A percentile compares a stretch with the other conserved stretches of the same genome.
Evolutionary conservation across 768 basidiomycete genomes (phyloP).

Genomic region (Ramaria sp.): DNA sequence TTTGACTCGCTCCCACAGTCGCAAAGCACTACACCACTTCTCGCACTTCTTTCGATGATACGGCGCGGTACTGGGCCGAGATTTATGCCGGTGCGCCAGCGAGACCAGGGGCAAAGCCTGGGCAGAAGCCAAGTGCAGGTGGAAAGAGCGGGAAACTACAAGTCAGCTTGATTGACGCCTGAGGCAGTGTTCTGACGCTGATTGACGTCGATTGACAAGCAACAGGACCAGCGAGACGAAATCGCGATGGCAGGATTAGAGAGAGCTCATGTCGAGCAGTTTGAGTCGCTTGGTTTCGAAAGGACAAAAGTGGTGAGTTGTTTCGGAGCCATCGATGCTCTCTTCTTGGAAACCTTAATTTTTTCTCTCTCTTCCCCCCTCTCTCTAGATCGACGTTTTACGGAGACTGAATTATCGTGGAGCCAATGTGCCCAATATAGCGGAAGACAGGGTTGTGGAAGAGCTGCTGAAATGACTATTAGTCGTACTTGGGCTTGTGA

Average conservation of each 20-base stretch:
- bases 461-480: constrained; percentile 56
- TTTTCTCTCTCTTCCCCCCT: background rate
- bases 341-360: too few relatives aligned
- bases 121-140: background rate
- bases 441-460: constrained; percentile 77
- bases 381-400: constrained; percentile 70
- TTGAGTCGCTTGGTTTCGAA: constrained; percentile 75
- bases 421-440: constrained; percentile 65
- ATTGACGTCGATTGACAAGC: background rate
- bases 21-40: constrained; percentile 94
- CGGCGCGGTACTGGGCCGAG: constrained; percentile 89
- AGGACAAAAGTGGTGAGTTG: constrained; percentile 72
- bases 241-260: constrained; percentile 73
- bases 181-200: background rate
- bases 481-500: too few relatives aligned
- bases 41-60: constrained; percentile 79
- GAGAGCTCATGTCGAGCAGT: constrained; percentile 72
- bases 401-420: constrained; percentile 83
- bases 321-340: background rate
- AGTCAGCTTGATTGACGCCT: background rate
- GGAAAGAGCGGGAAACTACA: background rate
- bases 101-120: constrained; percentile 10
- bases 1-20: constrained; percentile 30
- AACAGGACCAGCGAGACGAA: constrained; percentile 23
- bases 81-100: constrained; percentile 74